Base-by-base conservation (phyloP, 306 rosid genomes). In the Cicer cuneatum region DNA sequence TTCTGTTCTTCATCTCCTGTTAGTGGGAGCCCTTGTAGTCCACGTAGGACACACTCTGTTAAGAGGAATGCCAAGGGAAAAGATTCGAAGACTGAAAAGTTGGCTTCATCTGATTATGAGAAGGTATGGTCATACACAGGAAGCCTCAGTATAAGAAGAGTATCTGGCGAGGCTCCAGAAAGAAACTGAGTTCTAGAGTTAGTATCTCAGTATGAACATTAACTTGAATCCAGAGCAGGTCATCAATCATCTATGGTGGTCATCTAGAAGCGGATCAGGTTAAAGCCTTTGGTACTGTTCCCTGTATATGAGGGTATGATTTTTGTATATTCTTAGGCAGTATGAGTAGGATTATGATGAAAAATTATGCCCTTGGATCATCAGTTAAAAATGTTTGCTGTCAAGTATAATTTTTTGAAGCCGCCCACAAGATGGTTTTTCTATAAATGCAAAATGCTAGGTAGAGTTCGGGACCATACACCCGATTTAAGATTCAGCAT, bases 1-100 rank as follows among this genome's bases (percentile, higher is more conserved):
- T 86, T 89, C 65, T 90, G 94, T 52, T 91, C 97, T 40, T 90
- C 98, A 6, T 78, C 96, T 29, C 93, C 97, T 2, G 66, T 80
- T 37, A 53, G 81, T 8, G 90, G 93, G 42, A 93, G 97, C 82
- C 97, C 98, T 11, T 90, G 93, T 67, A 93, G 92, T 82, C 98
- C 98, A 0, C 82, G 82, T 58, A 84, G 87, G 69, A 71, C 85
- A 51, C 82, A 84, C 71, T 21, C 84, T 24, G 69, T 79, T 35
- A 87, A 74, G 75, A 81, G 83, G 68, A 82, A 76, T 83, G 49
- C 41, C 57, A 48, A 83, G n/a, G 78, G 66, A 57, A 37, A 46
- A 4, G 86, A 83, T 10, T 60, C 41, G 1, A 90, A 84, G 67
- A 6, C 82, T 0, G 96, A 87, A 24, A 90, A 78, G 77, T 43